Conservation (phyloP, 2,329 filamentous ascomycete species). For the Paecilomyces sp. region DNA sequence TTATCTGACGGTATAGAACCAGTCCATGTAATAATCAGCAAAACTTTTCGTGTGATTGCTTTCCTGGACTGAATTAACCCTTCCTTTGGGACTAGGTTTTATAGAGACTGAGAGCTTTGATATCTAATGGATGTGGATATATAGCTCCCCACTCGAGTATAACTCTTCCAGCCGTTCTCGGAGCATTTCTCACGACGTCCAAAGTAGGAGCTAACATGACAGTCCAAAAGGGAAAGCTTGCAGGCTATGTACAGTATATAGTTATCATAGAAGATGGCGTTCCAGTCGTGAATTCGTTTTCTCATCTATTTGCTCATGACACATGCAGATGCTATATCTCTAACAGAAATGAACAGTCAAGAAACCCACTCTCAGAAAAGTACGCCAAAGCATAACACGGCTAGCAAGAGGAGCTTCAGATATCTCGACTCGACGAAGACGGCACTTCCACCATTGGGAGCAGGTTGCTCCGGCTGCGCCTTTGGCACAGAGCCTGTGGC, state of each 20-base stretch:
- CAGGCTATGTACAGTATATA: no score
- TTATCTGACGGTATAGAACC: no score
- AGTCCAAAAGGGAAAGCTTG: no score
- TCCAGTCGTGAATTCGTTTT: neutral
- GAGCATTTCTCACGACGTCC: neutral
- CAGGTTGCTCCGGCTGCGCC: constrained; percentile 16
- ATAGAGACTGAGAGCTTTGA: no score
- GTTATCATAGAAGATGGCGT: no score
- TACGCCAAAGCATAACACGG: neutral
- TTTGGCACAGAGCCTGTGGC: constrained; percentile 48
- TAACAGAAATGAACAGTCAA: neutral
- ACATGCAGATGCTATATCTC: neutral
- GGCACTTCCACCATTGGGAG: neutral
- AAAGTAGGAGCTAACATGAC: neutral
- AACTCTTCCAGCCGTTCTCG: neutral
- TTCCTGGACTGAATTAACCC: no score
- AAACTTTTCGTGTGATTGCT: no score
- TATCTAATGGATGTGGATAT: no score
- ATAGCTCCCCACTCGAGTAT: neutral
- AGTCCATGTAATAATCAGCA: no score
- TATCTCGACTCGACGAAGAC: neutral
- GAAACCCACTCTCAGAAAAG: neutral
- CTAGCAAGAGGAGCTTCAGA: neutral
- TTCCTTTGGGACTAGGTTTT: no score
- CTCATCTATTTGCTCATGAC: neutral